Base-by-base conservation (phyloP, 2,329 filamentous ascomycete species). In the Aspergillus fumigatiaffinis region DNA sequence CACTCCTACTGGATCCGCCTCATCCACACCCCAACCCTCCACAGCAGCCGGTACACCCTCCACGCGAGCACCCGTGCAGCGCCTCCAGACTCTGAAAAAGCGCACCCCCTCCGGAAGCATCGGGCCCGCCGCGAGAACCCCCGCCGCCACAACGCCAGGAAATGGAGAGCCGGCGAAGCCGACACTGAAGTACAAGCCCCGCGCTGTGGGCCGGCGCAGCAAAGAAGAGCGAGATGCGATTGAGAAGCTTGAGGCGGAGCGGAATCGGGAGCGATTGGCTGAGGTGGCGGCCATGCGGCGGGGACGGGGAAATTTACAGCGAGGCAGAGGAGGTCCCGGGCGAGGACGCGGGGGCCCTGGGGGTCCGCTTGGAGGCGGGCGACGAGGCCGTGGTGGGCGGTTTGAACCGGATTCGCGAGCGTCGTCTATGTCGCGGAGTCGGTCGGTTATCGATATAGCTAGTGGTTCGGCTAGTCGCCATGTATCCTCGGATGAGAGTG, bases 221-320 rank as follows among this genome's bases (percentile, higher is more conserved):
- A 77, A 79, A 63, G 75, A 76, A 56, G 77, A 79, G 62, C 74
- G 77, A 59, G 76, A 79, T 46, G 74, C 72, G 9, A 71, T 75
- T 1, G 73, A 77, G 65, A 72, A 69, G 52, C 63, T 74, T 7
- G 77, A 80, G 63, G 73, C 72, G 50, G 70, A 78, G 63, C 70
- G 76, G 25, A 53, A 73, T 42, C 70, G 68, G 41, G 73, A 76
- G 59, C 68, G 75, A 50, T 57, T 76, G 35, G 69, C 67, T 42
- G 76, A 77, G 60, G 75, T 70, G 9, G 74, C 71, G 23, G 75
- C 73, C n/a, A 76, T 70, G 21, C 70, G 70, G 63, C 70, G 66
- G 41, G 73, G 68, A 21, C 65, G 69, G 59, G 71, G 70, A 35
- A 63, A 57, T 54, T 58, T 52, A 47, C 63, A 63, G 3, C 60